Evolutionary conservation across 1,284 basidiomycete genomes (phyloP).

Genomic region (Ustilago curta): DNA sequence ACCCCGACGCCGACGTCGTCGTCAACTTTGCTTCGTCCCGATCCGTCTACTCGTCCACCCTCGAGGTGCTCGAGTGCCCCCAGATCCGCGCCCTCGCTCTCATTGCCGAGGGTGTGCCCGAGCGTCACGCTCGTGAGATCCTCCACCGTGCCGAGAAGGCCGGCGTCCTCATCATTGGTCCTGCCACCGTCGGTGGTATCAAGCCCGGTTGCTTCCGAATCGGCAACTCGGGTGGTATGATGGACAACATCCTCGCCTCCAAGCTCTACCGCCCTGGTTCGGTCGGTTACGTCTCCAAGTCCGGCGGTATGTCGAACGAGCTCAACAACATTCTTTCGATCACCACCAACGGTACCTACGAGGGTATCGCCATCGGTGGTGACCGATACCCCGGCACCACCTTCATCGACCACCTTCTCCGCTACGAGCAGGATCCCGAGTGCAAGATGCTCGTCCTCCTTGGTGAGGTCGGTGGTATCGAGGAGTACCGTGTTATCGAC

Average conservation of each 20-base stretch:
- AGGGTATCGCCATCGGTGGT: conserved; percentile 99
- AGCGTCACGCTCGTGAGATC: conserved; percentile 96
- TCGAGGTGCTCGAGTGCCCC: conserved; percentile 83
- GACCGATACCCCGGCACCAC: conserved; percentile 98
- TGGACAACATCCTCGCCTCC: conserved; percentile 99
- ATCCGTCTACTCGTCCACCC: conserved; percentile 92
- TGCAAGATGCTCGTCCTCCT: conserved; percentile 99
- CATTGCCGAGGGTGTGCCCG: conserved; percentile 98
- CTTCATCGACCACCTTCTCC: conserved; percentile 98
- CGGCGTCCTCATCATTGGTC: conserved; percentile 94
- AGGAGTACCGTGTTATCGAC: conserved; percentile 99
- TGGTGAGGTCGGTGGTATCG: conserved; percentile 97
- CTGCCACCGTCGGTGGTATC: conserved; percentile 98
- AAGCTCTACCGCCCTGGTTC: conserved; percentile 98
- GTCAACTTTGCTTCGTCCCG: conserved; percentile 98
- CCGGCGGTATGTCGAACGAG: conserved; percentile 99
- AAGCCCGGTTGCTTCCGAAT: conserved; percentile 99
- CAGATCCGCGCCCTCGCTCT: conserved; percentile 86
- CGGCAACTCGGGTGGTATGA: conserved; percentile 99
- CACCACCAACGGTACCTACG: conserved; percentile 97
- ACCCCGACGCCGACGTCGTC: conserved; percentile 94
- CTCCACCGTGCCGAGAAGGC: conserved; percentile 87
- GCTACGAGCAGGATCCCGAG: conserved; percentile 95
- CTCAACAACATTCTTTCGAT: conserved; percentile 99
- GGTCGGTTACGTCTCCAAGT: conserved; percentile 99